Base-by-base conservation (phyloP, 139 green algal genomes). In the Tetraselmis striata region DNA sequence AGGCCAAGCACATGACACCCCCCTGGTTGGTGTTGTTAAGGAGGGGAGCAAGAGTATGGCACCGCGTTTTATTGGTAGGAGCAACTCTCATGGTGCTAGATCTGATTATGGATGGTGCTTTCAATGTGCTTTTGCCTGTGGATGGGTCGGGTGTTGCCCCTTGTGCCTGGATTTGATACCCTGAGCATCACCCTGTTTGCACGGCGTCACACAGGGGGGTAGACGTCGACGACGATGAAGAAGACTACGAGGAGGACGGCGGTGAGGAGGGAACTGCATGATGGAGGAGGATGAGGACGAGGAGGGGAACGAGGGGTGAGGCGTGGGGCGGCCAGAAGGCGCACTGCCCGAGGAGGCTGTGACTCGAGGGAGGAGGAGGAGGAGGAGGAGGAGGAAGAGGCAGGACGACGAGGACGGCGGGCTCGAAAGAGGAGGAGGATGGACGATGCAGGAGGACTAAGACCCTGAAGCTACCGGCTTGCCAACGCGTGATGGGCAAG, bases 371-470 rank as follows among this genome's bases (percentile, higher is more conserved):
- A 81, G 32, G 77, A 81, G 23, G 81, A 85, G 22, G 81, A 85
- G 24, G 81, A 76, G 5, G 77, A 87, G 27, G 83, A 87, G 26
- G 81, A 87, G 28, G 82, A 87, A 26, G 83, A 87, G 5, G 59
- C n/a, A 83, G 18, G 83, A 86, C 23, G 80, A 87, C 59, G 80
- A 75, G 1, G 83, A 87, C 23, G n/a, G n/a, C 24, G 30, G 80
- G 27, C 2, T n/a, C n/a, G n/a, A 83, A 87, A 27, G n/a, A 26
- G n/a, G 30, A 87, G 23, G 82, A 87, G 45, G 5, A 29, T n/a
- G n/a, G 81, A 84, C 2, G 83, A 84, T 24, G 77, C n/a, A 85
- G 76, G 81, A 84, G 24, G 78, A 75, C 29, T 28, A 30, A 32
- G 78, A 84, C 32, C n/a, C n/a, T 2, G 29, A 82, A 23, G 81